Base-by-base conservation (phyloP, 169 alveolate genomes). In the Plasmodium sp. region DNA sequence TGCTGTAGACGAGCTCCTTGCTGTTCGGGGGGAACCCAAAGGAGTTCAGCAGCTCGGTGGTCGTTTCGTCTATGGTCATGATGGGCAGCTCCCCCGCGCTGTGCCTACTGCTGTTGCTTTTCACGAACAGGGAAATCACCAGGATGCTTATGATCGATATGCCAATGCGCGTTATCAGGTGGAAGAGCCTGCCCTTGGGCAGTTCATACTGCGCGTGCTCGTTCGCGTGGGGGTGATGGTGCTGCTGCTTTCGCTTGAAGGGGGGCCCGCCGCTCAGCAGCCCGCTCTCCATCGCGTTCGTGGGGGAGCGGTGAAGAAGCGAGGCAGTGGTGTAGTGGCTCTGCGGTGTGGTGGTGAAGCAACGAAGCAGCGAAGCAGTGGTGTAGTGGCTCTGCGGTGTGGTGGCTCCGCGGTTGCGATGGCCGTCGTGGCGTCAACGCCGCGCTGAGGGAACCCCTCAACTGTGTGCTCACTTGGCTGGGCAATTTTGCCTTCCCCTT, bases 1-100 rank as follows among this genome's bases (percentile, higher is more conserved):
- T 92, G 22, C 86, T 83, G 36, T 92, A 92, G 12, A 92, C 72
- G 33, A 92, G 12, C 10, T 92, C 92, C 72, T 92, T 92, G 73
- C 95, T 92, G 62, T 92, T 92, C 14, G 27, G 34, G 73, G 95
- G 95, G 54, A 92, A 92, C 5, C 95, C 95, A 51, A 81, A 81
- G 16, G 86, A 43, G 31, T 67, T 73, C 54, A 92, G 77, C 31
- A 92, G 62, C 51, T 71, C 81, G 14, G 5, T 34, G 14, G 77
- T 39, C 41, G 83, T 91, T 4, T 71, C 33, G 84, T 74, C 58
- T 72, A 83, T 82, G 33, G n/a, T 4, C 83, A 82, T 91, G 22
- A 36, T 48, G 16, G 67, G 7, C 3, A 54, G 34, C 18, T 75
- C 80, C 41, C 9, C 36, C 36, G 62, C 74, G 18, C 67, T 33